phyloP scores from a whole-genome alignment of 2,329 filamentous ascomycete species.

The Podosphaera leucotricha region DNA sequence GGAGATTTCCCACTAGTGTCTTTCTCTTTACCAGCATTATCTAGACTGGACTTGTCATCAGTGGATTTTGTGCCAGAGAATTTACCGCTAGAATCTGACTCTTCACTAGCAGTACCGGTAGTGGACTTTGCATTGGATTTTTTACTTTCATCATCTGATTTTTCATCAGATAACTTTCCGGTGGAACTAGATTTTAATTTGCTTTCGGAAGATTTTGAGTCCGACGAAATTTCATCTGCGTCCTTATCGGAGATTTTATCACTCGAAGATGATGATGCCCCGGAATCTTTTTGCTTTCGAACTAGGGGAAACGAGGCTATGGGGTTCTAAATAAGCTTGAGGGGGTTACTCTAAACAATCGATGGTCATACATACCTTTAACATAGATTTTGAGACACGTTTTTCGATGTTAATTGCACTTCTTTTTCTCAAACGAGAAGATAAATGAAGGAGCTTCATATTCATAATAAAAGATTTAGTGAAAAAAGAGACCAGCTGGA shows the following conservation, averaged over 20 bases:
- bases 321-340: background rate
- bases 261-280: too few species aligned
- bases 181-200: background rate
- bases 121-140: too few species aligned
- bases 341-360: background rate
- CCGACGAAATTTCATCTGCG: background rate
- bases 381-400: background rate
- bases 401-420: background rate
- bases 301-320: background rate
- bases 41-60: background rate
- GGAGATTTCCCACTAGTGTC: too few species aligned
- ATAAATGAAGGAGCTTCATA: background rate
- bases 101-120: background rate
- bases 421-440: background rate
- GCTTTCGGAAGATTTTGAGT: background rate
- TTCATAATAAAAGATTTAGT: background rate
- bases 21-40: too few species aligned
- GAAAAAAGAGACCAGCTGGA: background rate
- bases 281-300: background rate
- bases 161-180: background rate
- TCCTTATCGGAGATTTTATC: too few species aligned
- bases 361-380: background rate
- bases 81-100: background rate
- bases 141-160: background rate
- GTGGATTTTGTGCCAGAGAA: background rate